Evolutionary conservation across 805 yeast species (phyloP), one percentile per base, ranked within the genome.

Genomic region (Metschnikowia shivogae): DNA sequence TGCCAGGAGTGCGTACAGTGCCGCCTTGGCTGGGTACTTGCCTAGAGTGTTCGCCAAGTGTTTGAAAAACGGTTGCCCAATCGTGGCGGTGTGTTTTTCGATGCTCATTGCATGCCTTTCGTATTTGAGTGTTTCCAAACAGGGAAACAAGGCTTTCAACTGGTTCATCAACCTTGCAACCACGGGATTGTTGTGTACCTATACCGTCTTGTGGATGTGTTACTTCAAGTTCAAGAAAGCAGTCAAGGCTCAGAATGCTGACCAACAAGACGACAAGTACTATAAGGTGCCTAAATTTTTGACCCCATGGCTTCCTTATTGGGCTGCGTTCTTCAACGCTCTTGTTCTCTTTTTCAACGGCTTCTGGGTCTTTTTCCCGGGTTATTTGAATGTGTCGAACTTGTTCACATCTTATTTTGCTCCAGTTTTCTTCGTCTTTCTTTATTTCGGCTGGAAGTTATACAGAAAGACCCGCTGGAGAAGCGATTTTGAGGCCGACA

Each of bases 1-100:
- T 5, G 61, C 68, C 20, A 59, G 71, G 61, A 50, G 60, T 29
- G 60, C 64, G 5, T 67, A 64, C 54, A 77, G 93, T 1, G 85
- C 90, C 0, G 83, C 87, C 53, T 82, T 89, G 30, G 89, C 95
- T 2, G 96, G 95, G 43, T 87, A 87, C 61, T 84, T 92, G 1
- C 96, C 96, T 9, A 67, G 67, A 32, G 53, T 85, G 36, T 85
- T 88, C 53, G 66, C 78, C 10, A 69, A 65, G 49, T 84, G 92
- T 56, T 76, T 80, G 51, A 73, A 70, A 38, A 71, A 74, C 35
- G 96, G 95, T 46, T 84, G 84, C 10, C 95, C 95, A 7, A 71
- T 84, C 28, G 69, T 71, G 48, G 73, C 86, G 4, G 81, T 83
- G 14, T 45, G 62, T 6, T 68, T 74, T 8, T 70, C 82, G 7